Evolutionary conservation across 1,284 basidiomycete genomes (phyloP).

Genomic region (Blastosporella zonata): DNA sequence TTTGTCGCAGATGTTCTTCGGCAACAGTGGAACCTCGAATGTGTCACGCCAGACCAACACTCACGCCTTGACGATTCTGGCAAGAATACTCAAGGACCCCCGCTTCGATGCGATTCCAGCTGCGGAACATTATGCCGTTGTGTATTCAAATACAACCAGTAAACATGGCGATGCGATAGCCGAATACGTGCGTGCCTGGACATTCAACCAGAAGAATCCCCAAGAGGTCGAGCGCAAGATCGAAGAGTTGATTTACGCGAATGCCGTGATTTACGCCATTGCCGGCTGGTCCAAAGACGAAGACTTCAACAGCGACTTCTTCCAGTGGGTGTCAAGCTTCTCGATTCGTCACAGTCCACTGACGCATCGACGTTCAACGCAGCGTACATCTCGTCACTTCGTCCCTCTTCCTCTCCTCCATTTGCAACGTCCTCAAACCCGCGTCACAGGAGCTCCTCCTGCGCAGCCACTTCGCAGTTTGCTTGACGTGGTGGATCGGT

Average conservation of each 20-base stretch:
- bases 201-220: conserved; percentile 27
- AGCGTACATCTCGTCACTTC: conserved; percentile 56
- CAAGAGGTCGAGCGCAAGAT: conserved; percentile 38
- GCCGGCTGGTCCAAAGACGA: conserved; percentile 31
- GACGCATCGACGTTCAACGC: background rate
- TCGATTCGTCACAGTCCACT: background rate
- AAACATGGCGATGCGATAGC: conserved; percentile 35
- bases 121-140: conserved; percentile 3
- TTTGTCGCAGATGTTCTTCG: background rate
- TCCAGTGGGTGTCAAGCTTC: conserved; percentile 29
- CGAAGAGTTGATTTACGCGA: conserved; percentile 42
- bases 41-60: conserved; percentile 12
- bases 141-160: conserved; percentile 23
- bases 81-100: conserved; percentile 38
- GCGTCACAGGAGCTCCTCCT: conserved; percentile 38
- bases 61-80: conserved; percentile 40
- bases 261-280: conserved; percentile 37
- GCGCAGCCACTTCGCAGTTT: conserved; percentile 37
- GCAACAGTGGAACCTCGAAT: background rate
- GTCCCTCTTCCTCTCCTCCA: conserved; percentile 45
- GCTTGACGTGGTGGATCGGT: conserved; percentile 38
- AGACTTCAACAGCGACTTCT: conserved; percentile 39
- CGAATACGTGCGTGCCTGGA: conserved; percentile 47
- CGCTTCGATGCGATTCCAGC: conserved; percentile 24
- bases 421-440: conserved; percentile 34